Evolutionary conservation across 306 rosid genomes (phyloP), one percentile per base, ranked within the genome.

Genomic region (Hippophae rhamnoides): DNA sequence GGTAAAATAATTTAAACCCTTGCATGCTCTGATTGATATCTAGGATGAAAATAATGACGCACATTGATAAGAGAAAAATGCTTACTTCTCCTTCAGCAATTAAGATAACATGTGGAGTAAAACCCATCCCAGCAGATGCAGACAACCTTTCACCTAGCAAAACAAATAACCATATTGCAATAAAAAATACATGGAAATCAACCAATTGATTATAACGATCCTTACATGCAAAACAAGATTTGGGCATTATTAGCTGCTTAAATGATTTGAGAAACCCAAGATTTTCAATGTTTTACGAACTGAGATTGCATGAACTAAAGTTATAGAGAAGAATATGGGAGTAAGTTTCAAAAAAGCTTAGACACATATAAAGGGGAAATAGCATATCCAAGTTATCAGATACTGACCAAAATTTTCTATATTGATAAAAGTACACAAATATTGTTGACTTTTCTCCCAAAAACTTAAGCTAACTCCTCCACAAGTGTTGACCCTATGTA

Each of bases 41-140:
- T 18, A 10, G 49, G 61, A 49, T 12, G 14, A 23, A 40, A 53
- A 62, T 5, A 56, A 23, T 13, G 7, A 50, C 14, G 52, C 13
- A 65, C 47, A 67, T 53, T 58, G 56, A 59, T 44, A 56, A 48
- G 58, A 55, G 48, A 64, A 11, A 23, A 67, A 40, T 27, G 11
- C 78, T 63, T 83, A 92, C 99, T 77, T 93, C 99, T 84, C 99
- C 96, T 54, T 82, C 45, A 44, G 82, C 90, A 69, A 88, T 63
- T 68, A 83, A 75, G 81, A 93, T 88, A 68, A 93, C 76, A 77
- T 93, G 99, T 38, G 99, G 88, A 51, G 94, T 80, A 70, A 88
- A 88, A 61, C 97, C 95, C 78, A 80, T 88, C 57, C 97, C 97
- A 54, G 97, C 97, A 11, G 99, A 78, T 53, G 86, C 89, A 75